phyloP scores from a whole-genome alignment of 352 stramenopile species.

The Phytophthora boehmeriae region DNA sequence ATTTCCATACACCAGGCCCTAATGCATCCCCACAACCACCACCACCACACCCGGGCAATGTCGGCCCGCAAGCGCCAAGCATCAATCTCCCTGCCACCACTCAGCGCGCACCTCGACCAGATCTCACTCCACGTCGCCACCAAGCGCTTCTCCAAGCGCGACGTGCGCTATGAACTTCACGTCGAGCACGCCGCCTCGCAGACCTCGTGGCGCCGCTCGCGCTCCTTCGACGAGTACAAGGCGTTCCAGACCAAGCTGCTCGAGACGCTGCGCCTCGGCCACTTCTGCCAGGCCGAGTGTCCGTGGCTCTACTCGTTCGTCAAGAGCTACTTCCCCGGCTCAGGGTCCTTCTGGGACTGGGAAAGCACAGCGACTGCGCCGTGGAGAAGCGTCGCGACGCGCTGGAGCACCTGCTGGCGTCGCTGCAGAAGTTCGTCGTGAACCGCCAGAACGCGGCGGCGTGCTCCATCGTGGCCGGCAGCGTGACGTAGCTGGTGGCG shows the following conservation, averaged over 20 bases:
- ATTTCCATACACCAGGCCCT: too few species aligned
- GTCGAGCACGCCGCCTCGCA: conserved; percentile 8
- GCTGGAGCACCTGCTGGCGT: conserved; percentile 32
- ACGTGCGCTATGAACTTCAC: conserved; percentile 17
- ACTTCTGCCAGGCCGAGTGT: conserved; percentile 59
- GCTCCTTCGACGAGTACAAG: conserved; percentile 40
- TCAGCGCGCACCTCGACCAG: conserved; percentile 17
- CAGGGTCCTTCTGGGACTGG: conserved; percentile 23
- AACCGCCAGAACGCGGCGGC: conserved; percentile 35
- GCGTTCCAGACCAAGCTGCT: conserved; percentile 40
- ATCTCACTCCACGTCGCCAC: conserved; percentile 18
- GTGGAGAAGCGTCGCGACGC: conserved; percentile 30
- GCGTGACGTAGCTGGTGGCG: conserved; percentile 30
- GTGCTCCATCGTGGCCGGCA: conserved; percentile 32
- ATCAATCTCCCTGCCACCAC: not conserved
- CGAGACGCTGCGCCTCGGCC: conserved; percentile 30
- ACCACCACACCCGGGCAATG: not conserved
- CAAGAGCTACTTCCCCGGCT: conserved; percentile 47
- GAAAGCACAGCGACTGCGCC: conserved; percentile 28
- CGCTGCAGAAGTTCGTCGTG: conserved; percentile 44
- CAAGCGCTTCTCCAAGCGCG: conserved; percentile 18
- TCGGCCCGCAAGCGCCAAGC: conserved; percentile 5
- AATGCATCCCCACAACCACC: too few species aligned
- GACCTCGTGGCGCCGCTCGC: conserved; percentile 6
- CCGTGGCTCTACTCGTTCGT: conserved; percentile 58